Evolutionary conservation across 1,284 basidiomycete genomes (phyloP).

Genomic region (Jaminaea rosea): DNA sequence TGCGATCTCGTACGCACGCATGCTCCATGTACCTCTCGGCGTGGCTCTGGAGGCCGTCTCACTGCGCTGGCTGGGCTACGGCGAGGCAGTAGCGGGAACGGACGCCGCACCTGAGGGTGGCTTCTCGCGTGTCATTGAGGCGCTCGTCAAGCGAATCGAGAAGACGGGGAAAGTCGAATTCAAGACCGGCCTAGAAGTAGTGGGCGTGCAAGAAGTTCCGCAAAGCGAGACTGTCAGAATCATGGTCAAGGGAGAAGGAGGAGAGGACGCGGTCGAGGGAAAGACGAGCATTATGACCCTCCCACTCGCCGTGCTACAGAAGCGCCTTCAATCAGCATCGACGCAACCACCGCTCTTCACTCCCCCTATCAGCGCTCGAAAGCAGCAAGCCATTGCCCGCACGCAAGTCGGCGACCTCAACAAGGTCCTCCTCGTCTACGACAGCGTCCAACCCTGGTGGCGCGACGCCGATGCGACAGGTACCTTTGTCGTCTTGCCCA

Average conservation of each 20-base stretch:
- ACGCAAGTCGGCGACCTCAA: slow-evolving; percentile 39
- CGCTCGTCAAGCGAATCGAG: slow-evolving; percentile 46
- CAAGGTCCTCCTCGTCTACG: slow-evolving; percentile 50
- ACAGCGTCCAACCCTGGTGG: slow-evolving; percentile 52
- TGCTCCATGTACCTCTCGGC: slow-evolving; percentile 51
- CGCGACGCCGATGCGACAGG: slow-evolving; percentile 44
- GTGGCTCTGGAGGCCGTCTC: slow-evolving; percentile 47
- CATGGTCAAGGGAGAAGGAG: slow-evolving; percentile 17
- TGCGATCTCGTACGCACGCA: slow-evolving; percentile 48
- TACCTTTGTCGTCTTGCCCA: slow-evolving; percentile 49
- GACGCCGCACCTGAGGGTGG: slow-evolving; percentile 52
- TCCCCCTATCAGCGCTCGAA: slow-evolving; percentile 40
- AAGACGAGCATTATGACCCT: slow-evolving; percentile 43
- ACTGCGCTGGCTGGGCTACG: slow-evolving; percentile 45
- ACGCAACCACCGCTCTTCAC: too few species aligned
- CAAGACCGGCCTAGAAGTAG: not conserved
- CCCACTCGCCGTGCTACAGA: slow-evolving; percentile 48
- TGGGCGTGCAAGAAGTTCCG: slow-evolving; percentile 2
- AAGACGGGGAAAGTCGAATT: slow-evolving; percentile 27
- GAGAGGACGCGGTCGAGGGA: slow-evolving; percentile 24
- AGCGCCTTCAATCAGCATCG: slow-evolving; percentile 13
- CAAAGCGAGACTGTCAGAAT: slow-evolving; percentile 14
- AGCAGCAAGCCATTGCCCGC: slow-evolving; percentile 38
- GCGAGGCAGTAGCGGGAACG: slow-evolving; percentile 50
- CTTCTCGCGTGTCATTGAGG: slow-evolving; percentile 47